Evolutionary conservation across 805 yeast genomes (phyloP).

Genomic region (Saturnispora dispora): DNA sequence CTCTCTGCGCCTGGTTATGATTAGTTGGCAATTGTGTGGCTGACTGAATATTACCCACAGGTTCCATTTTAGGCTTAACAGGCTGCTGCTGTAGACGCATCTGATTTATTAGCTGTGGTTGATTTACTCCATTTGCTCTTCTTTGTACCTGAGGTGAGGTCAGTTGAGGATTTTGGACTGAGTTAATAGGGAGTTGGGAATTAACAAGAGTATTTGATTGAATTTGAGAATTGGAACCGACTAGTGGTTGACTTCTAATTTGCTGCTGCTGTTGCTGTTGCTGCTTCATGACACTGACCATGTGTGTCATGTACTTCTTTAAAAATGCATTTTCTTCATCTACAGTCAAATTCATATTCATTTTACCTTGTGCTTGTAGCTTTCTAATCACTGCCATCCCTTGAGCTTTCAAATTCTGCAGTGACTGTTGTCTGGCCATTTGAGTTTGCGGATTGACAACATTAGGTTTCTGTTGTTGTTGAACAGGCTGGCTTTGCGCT

Average conservation of each 20-base stretch:
- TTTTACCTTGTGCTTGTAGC: slow-evolving; percentile 27
- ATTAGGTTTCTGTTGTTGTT: not conserved
- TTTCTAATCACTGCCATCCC: slow-evolving; percentile 29
- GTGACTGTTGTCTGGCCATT: slow-evolving; percentile 10
- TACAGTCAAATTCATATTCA: slow-evolving; percentile 25
- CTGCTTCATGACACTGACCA: slow-evolving; percentile 17
- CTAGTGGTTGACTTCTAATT: slow-evolving; percentile 1
- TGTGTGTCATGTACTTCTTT: slow-evolving; percentile 26
- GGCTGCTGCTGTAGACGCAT: slow-evolving; percentile 6
- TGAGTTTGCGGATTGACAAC: not conserved
- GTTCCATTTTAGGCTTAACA: not conserved
- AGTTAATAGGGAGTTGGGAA: not conserved
- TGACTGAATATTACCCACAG: not conserved
- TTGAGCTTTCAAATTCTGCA: slow-evolving; percentile 27
- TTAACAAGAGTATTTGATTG: not conserved
- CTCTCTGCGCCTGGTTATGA: slow-evolving; percentile 21
- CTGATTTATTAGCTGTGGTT: slow-evolving; percentile 5
- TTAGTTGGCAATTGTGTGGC: slow-evolving; percentile 26
- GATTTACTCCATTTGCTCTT: slow-evolving; percentile 6
- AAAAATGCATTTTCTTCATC: slow-evolving; percentile 30
- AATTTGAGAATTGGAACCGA: not conserved
- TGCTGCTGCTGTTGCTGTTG: slow-evolving; percentile 16
- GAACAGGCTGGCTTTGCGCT: slow-evolving; percentile 10
- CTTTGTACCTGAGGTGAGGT: slow-evolving; percentile 13
- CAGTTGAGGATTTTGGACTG: slow-evolving; percentile 2